Conservation (phyloP, 140 eudicot genomes). For the Oenanthe javanica region DNA sequence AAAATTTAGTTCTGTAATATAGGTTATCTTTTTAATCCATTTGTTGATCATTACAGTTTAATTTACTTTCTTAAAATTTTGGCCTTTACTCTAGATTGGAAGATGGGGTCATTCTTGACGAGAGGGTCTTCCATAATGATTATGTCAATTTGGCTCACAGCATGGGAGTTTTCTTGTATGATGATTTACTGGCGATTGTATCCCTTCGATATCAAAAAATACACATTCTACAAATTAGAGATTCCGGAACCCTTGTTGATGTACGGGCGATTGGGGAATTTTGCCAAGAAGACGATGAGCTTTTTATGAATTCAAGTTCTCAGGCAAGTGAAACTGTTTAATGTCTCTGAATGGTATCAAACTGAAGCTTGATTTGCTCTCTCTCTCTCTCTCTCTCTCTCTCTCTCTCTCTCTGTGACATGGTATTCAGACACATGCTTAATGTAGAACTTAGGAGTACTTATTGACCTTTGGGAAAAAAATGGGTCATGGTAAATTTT, state of each 20-base stretch:
- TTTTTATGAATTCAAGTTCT: slow-evolving; percentile 66
- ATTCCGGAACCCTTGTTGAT: slow-evolving; percentile 92
- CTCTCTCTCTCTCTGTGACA: background rate
- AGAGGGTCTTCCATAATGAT: slow-evolving; percentile 90
- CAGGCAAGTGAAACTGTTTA: slow-evolving; percentile 35
- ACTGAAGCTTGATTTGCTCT: background rate
- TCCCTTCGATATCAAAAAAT: slow-evolving; percentile 68
- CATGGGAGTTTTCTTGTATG: slow-evolving; percentile 86
- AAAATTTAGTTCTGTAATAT: background rate
- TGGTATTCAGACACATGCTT: background rate
- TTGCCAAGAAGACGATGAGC: slow-evolving; percentile 98
- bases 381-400: no score
- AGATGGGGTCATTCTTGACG: slow-evolving; percentile 85
- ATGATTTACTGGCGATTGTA: slow-evolving; percentile 80
- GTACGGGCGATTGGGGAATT: slow-evolving; percentile 82
- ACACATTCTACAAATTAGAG: slow-evolving; percentile 93
- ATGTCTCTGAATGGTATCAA: background rate
- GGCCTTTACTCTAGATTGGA: slow-evolving; percentile 51
- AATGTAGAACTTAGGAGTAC: background rate
- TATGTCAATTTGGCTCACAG: slow-evolving; percentile 87
- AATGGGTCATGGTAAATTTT: no score
- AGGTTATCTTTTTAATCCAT: background rate
- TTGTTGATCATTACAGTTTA: background rate
- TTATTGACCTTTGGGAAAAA: background rate
- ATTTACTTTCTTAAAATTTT: slow-evolving; percentile 4